Base-by-base conservation (phyloP, 495 filamentous ascomycete genomes). In the Hypoxylon intermedium region DNA sequence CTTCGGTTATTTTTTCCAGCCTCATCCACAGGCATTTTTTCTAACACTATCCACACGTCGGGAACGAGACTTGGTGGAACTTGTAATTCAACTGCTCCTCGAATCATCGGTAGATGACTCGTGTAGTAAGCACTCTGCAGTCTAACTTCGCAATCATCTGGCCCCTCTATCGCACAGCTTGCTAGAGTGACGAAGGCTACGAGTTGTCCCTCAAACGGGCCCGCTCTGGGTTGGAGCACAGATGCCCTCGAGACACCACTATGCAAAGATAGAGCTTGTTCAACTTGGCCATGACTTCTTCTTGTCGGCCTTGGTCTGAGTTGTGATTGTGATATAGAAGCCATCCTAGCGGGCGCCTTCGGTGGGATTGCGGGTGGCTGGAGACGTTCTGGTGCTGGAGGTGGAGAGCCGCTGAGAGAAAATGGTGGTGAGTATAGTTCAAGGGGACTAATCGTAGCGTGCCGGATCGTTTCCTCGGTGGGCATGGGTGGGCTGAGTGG, bases 141-240 rank as follows among this genome's bases (percentile, higher is more conserved):
- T 41, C 70, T 69, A 42, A 79, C 56, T 26, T 75, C 55, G 20
- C 67, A 63, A 21, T 71, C 59, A 19, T 63, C 62, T 20, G 54
- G 51, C 18, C 60, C 66, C 9, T 57, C 58, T 6, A 69, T 57
- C 18, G 50, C 47, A 13, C 60, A 56, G 28, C 66, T 62, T 40
- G 69, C 23, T 3, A 81, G 62, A 12, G 76, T 77, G 24, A 78
- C 56, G 9, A 81, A 63, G 15, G 74, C 76, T 18, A 79, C 72
- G 18, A 78, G 64, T 50, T 73, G 74, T 5, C 73, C 76, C 47
- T 81, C 78, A 16, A 81, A 74, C 13, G 75, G 63, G 9, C 78
- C 78, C 6, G 78, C 78, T 56, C 76, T 79, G 18, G 78, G 77
- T 28, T 72, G 73, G 6, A 79, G 65, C 4, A 76, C 68, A 26